A percentile compares a stretch with the other conserved stretches of the same genome.
Evolutionary conservation across 768 basidiomycete genomes (phyloP).

Genomic region (Tricholoma flavovirens): DNA sequence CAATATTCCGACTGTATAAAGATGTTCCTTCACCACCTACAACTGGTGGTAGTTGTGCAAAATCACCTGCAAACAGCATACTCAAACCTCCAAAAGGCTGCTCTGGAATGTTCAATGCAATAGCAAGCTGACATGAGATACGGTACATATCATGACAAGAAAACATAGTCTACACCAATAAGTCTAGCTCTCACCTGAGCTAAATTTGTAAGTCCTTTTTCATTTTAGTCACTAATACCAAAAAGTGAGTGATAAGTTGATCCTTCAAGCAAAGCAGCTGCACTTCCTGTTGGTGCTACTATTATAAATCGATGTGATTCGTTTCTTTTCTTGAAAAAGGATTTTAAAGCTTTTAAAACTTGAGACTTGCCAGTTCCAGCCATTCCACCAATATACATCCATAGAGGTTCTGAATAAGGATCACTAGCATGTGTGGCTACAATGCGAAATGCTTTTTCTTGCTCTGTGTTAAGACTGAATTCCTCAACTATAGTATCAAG

Average conservation of each 20-base stretch:
- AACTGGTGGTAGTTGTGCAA: conserved; percentile 1
- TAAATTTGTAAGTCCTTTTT: conserved; percentile 4
- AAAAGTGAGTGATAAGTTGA: conserved; percentile 21
- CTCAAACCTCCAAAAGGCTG: conserved; percentile 30
- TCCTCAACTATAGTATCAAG: background rate
- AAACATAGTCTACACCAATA: conserved; percentile 26
- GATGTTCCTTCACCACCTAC: background rate
- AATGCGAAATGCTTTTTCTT: conserved; percentile 11
- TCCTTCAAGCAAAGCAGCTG: conserved; percentile 22
- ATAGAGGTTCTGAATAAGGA: conserved; percentile 1
- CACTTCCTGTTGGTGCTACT: conserved; percentile 23
- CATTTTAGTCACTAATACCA: conserved; percentile 1
- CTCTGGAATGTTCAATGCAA: conserved; percentile 11
- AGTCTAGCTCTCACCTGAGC: conserved; percentile 7
- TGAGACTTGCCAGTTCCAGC: conserved; percentile 14
- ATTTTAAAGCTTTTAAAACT: conserved; percentile 18
- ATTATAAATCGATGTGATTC: conserved; percentile 22
- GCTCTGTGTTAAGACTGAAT: conserved; percentile 7
- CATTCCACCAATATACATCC: conserved; percentile 15
- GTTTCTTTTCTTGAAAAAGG: conserved; percentile 15
- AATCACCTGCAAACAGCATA: conserved; percentile 6
- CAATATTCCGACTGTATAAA: background rate
- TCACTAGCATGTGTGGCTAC: conserved; percentile 14
- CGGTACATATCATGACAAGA: conserved; percentile 27
- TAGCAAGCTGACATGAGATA: conserved; percentile 21